These are phyloP conservation scores for Candida schatavii DNA, from an alignment of 805 yeast species.

Conservation along the genomic window DNA sequence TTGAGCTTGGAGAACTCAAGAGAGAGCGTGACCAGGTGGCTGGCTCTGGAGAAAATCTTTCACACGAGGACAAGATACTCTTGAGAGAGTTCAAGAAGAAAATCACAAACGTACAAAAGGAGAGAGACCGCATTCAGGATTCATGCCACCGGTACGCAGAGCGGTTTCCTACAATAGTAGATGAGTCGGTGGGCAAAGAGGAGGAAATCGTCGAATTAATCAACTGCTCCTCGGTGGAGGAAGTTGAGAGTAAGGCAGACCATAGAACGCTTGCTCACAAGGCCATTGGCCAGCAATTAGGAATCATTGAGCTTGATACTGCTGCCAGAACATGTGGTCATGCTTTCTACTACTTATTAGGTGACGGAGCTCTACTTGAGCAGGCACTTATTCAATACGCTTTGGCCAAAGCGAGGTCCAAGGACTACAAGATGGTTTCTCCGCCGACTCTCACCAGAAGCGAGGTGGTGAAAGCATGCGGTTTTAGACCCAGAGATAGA, in stretches of 20 bases:
- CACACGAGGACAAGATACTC: slow-evolving; percentile 8
- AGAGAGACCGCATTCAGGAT: slow-evolving; percentile 27
- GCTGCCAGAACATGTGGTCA: slow-evolving; percentile 78
- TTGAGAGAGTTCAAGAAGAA: slow-evolving; percentile 19
- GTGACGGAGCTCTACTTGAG: slow-evolving; percentile 85
- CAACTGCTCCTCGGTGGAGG: slow-evolving; percentile 41
- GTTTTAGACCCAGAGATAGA: slow-evolving; percentile 89
- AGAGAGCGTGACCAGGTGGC: slow-evolving; percentile 16
- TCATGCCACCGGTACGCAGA: slow-evolving; percentile 41
- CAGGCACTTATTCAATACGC: slow-evolving; percentile 87
- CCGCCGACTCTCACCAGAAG: slow-evolving; percentile 87
- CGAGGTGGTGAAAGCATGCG: slow-evolving; percentile 83
- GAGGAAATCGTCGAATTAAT: slow-evolving; percentile 50
- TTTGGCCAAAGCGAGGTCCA: slow-evolving; percentile 56
- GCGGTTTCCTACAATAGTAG: slow-evolving; percentile 62
- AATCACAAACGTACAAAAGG: slow-evolving; percentile 24
- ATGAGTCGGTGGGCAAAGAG: slow-evolving; percentile 43
- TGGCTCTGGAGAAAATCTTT: slow-evolving; percentile 4
- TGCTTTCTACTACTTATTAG: slow-evolving; percentile 84
- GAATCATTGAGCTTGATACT: slow-evolving; percentile 62
- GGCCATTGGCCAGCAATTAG: slow-evolving; percentile 62
- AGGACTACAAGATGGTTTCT: slow-evolving; percentile 66
- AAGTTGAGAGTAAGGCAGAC: slow-evolving; percentile 10
- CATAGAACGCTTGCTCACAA: slow-evolving; percentile 53
- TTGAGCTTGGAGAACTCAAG: slow-evolving; percentile 15